A percentile compares a stretch with the other conserved stretches of the same genome.
These are phyloP conservation scores for Populus hybrid DNA, from an alignment of 441 rosid genomes.

Conservation along the genomic window DNA sequence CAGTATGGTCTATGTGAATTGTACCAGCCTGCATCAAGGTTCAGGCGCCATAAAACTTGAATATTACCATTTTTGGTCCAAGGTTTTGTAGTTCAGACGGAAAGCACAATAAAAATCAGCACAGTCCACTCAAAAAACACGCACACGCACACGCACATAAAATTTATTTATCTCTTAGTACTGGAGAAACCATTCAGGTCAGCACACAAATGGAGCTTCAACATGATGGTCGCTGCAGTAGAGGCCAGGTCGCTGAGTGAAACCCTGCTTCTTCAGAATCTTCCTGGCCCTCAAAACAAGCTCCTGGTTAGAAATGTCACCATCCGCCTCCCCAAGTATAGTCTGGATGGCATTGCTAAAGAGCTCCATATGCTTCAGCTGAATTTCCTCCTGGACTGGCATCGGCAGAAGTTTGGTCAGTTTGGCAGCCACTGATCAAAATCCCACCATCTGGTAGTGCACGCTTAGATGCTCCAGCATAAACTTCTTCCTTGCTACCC, in stretches of 20 bases:
- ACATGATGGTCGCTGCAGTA: constrained; percentile 60
- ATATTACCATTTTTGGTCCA: constrained; percentile 2
- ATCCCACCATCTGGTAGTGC: constrained; percentile 66
- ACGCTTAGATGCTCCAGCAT: constrained; percentile 64
- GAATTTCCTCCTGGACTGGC: constrained; percentile 82
- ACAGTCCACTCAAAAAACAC: constrained; percentile 1
- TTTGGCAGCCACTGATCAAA: constrained; percentile 88
- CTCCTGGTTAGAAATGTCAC: constrained; percentile 51
- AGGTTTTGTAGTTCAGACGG: background rate
- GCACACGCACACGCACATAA: background rate
- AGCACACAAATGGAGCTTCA: constrained; percentile 55
- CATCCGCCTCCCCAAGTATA: constrained; percentile 59
- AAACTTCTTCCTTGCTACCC: constrained; percentile 64
- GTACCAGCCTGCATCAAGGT: too few species aligned
- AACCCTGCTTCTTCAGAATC: constrained; percentile 66
- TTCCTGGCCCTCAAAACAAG: constrained; percentile 65
- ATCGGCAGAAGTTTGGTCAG: constrained; percentile 93
- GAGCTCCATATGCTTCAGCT: constrained; percentile 77
- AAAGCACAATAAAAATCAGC: background rate
- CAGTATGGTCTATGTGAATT: too few species aligned
- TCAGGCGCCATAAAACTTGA: background rate
- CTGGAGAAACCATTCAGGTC: background rate
- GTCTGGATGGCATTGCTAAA: constrained; percentile 84
- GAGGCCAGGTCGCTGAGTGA: constrained; percentile 90
- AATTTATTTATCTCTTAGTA: background rate